Percentiles rank a stretch among this genome's conserved stretches.
These are phyloP conservation scores for Arachnopeziza araneosa DNA, from an alignment of 2,329 filamentous ascomycete species.

Conservation along the genomic window DNA sequence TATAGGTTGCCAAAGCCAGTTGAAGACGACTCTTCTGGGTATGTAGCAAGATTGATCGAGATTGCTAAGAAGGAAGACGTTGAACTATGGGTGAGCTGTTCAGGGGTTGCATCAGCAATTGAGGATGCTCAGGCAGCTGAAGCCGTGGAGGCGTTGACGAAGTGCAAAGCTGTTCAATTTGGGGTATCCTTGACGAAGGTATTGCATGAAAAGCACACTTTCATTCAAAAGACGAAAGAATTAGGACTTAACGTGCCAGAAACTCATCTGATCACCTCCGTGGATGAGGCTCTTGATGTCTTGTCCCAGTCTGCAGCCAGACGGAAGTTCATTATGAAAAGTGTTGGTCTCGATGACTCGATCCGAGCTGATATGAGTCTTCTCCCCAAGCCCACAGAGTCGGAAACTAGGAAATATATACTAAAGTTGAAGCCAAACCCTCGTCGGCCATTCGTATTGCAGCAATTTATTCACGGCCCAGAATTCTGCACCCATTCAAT, in stretches of 20 bases:
- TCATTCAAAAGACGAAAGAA: conserved; percentile 51
- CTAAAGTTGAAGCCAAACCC: conserved; percentile 37
- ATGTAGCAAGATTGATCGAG: conserved; percentile 50
- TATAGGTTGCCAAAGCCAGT: conserved; percentile 32
- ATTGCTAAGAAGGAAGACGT: conserved; percentile 56
- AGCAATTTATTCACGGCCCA: conserved; percentile 57
- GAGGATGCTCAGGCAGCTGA: conserved; percentile 64
- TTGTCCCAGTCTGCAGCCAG: conserved; percentile 34
- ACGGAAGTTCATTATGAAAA: conserved; percentile 59
- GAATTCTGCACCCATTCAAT: conserved; percentile 71
- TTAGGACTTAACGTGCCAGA: conserved; percentile 50
- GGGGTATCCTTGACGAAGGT: conserved; percentile 47
- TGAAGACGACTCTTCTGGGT: conserved; percentile 35
- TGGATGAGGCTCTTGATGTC: conserved; percentile 46
- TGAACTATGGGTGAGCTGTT: conserved; percentile 70
- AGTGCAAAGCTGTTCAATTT: conserved; percentile 60
- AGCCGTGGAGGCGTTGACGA: conserved; percentile 49
- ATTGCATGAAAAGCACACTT: conserved; percentile 61
- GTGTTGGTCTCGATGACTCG: conserved; percentile 55
- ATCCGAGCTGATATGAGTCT: conserved; percentile 57
- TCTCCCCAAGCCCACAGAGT: conserved; percentile 49
- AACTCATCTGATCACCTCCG: conserved; percentile 47
- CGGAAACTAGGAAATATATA: conserved; percentile 50
- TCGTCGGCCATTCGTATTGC: conserved; percentile 55
- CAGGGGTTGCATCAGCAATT: conserved; percentile 58